Conservation (phyloP, 78 protist genomes). For the Dictyostelium capitatum region DNA sequence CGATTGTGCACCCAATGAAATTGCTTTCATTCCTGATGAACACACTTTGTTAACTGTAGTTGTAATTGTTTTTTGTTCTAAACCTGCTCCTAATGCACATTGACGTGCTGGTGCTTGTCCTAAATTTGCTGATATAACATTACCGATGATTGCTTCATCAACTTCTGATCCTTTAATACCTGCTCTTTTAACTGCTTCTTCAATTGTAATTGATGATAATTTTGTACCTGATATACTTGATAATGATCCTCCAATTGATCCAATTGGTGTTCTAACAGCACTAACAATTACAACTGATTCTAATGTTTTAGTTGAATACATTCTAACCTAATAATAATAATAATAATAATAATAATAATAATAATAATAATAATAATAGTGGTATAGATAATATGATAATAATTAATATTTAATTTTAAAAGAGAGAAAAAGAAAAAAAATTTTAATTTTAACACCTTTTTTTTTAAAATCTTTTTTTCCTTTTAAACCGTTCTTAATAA, state of each 20-base stretch:
- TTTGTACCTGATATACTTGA: constrained; percentile 87
- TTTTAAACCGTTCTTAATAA: not conserved
- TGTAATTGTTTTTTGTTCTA: constrained; percentile 48
- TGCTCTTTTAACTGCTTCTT: constrained; percentile 88
- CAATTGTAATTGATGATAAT: constrained; percentile 91
- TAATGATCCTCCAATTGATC: constrained; percentile 85
- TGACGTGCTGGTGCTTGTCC: constrained; percentile 95
- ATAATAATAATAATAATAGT: no score
- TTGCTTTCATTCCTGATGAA: constrained; percentile 98
- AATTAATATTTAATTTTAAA: not conserved
- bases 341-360: no score
- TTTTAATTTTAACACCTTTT: not conserved
- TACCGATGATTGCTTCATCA: constrained; percentile 94
- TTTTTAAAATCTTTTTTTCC: not conserved
- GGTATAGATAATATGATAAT: not conserved
- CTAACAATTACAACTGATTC: constrained; percentile 89
- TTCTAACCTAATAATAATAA: constrained; percentile 3
- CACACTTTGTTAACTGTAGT: constrained; percentile 95
- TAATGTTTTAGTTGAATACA: not conserved
- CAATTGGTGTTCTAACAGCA: constrained; percentile 96
- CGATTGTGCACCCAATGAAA: constrained; percentile 94
- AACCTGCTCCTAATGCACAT: constrained; percentile 91
- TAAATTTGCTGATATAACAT: constrained; percentile 89
- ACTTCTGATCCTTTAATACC: constrained; percentile 56
- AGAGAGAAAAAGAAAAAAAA: not conserved